Conservation (phyloP, 164 flowering plant genomes). For the Brasenia schreberi region DNA sequence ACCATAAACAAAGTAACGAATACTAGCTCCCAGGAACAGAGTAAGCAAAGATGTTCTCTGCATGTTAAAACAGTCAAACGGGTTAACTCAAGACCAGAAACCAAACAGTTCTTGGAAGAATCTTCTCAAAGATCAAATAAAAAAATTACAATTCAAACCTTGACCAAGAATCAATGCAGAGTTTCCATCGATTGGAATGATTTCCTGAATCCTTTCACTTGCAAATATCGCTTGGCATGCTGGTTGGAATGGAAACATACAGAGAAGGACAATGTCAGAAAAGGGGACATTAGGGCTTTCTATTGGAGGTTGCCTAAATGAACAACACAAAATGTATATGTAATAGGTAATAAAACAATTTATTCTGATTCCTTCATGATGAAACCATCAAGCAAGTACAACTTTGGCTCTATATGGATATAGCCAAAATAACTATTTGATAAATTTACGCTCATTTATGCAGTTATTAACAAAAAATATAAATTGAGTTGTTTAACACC, state of each 20-base stretch:
- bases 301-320: too few relatives aligned
- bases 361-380: not conserved
- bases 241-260: conserved; percentile 9
- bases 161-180: conserved; percentile 61
- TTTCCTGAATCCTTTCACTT: conserved; percentile 60
- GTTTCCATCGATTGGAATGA: conserved; percentile 39
- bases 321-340: too few relatives aligned
- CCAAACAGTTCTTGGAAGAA: not conserved
- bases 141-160: conserved; percentile 32
- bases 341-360: not conserved
- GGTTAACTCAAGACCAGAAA: not conserved
- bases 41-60: conserved; percentile 63
- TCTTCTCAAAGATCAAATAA: not conserved
- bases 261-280: not conserved
- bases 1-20: conserved; percentile 4
- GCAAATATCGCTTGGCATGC: conserved; percentile 56
- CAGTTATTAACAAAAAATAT: too few relatives aligned
- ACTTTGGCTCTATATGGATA: not conserved
- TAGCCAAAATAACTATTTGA: not conserved
- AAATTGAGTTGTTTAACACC: too few relatives aligned
- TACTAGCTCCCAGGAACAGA: conserved; percentile 38
- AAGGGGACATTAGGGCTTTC: not conserved
- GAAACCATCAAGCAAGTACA: not conserved
- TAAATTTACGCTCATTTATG: too few relatives aligned
- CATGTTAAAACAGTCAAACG: conserved; percentile 6